Conservation (phyloP, 169 alveolate species). For the Cyclospora cayetanensis region DNA sequence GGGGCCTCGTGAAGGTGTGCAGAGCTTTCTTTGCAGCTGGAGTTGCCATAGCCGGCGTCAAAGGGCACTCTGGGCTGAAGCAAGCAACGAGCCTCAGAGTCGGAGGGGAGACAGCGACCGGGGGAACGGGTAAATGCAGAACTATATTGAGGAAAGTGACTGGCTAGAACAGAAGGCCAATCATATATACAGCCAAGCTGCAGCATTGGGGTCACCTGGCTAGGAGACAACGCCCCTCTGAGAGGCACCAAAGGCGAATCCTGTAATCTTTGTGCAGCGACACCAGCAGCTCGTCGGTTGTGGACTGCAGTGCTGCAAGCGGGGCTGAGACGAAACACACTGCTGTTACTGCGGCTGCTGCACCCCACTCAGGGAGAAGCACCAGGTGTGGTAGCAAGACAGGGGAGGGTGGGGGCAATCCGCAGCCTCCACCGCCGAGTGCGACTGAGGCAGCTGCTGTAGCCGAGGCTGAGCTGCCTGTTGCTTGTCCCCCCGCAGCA, state of each 20-base stretch:
- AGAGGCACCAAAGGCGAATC: conserved; percentile 76
- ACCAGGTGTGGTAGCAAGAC: conserved; percentile 43
- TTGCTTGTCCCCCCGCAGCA: not conserved
- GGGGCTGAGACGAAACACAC: conserved; percentile 16
- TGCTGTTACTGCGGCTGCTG: conserved; percentile 44
- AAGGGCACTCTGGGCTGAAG: no score
- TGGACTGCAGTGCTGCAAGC: not conserved
- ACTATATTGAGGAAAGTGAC: no score
- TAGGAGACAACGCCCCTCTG: conserved; percentile 77
- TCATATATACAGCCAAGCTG: no score
- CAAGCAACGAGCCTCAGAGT: no score
- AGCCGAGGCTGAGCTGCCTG: not conserved
- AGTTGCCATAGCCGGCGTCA: not conserved
- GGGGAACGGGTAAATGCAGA: no score
- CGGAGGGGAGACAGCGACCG: no score
- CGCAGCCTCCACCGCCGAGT: not conserved
- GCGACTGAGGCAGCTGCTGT: not conserved
- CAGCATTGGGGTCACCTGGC: conserved; percentile 1
- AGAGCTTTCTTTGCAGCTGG: not conserved
- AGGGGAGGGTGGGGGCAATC: not conserved
- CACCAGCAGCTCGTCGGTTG: conserved; percentile 72
- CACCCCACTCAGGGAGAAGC: conserved; percentile 56
- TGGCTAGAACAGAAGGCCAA: not conserved
- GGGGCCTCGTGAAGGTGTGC: no score
- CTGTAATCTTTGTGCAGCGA: conserved; percentile 75